A percentile compares a stretch with the other conserved stretches of the same genome.
These are phyloP conservation scores for Pleurotus cornucopiae DNA, from an alignment of 768 basidiomycete species.

Conservation along the genomic window DNA sequence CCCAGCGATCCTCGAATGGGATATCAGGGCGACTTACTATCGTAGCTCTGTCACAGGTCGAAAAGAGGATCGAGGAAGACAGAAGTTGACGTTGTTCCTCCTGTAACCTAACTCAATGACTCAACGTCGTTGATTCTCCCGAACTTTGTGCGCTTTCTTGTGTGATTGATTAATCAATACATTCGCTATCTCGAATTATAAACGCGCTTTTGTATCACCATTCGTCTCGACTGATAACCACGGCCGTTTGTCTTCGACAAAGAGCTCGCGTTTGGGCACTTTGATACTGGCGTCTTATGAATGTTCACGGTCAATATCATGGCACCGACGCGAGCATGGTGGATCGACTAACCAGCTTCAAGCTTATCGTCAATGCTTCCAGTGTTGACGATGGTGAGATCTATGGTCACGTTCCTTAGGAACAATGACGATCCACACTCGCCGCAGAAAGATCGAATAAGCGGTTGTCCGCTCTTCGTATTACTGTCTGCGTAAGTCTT, in stretches of 20 bases:
- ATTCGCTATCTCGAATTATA: too few relatives aligned
- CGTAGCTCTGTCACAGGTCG: too few relatives aligned
- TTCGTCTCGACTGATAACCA: neutral
- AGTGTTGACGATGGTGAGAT: constrained; percentile 4
- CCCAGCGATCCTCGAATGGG: too few relatives aligned
- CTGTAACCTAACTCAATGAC: too few relatives aligned
- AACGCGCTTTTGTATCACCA: neutral
- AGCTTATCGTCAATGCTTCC: constrained; percentile 3
- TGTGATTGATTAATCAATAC: too few relatives aligned
- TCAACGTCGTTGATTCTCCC: too few relatives aligned
- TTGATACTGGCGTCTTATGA: neutral
- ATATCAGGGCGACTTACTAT: too few relatives aligned
- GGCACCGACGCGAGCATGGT: neutral
- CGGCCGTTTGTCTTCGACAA: neutral
- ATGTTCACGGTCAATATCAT: too few relatives aligned
- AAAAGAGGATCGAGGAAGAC: too few relatives aligned
- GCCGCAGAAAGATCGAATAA: constrained; percentile 23
- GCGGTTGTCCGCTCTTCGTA: constrained; percentile 19
- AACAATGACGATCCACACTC: constrained; percentile 22
- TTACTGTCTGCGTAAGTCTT: constrained; percentile 18
- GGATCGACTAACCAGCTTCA: neutral
- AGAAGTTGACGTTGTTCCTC: too few relatives aligned
- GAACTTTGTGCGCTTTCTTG: too few relatives aligned
- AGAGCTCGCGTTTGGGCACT: constrained; percentile 2
- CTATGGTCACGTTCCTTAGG: constrained; percentile 9